Evolutionary conservation across 2,329 filamentous ascomycete species (phyloP), one percentile per base, ranked within the genome.

Genomic region (Bisporella sp.): DNA sequence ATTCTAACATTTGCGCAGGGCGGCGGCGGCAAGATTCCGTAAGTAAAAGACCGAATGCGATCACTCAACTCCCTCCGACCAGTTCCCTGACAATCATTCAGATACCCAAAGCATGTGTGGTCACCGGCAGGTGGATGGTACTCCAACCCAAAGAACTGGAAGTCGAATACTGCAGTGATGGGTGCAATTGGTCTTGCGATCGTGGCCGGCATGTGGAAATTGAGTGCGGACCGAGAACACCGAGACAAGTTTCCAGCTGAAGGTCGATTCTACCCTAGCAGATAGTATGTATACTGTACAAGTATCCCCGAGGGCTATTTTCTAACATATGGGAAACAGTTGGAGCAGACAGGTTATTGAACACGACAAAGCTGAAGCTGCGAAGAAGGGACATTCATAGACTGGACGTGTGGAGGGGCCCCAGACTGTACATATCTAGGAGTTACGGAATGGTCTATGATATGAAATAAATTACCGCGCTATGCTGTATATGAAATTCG

Each of bases 41-140:
- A 77, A 63, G 77, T 63, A 58, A 57, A 64, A 57, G 48, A 46
- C 48, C 45, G 42, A 46, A 51, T 35, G 21, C 41, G 44, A 46
- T 44, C 45, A 46, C 39, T 46, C 39, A 46, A n/a, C 45, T 51
- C 44, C 51, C 47, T 54, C 51, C 53, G 31, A 57, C 53, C 50
- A 55, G 50, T 51, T 48, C 45, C 57, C 21, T 59, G 44, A 61
- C 51, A 50, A 37, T 13, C 29, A 45, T 40, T 30, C 64, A 95
- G 89, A 67, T 96, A 96, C 73, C 91, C 90, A 70, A 96, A 96
- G 79, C 92, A 99, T 78, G 89, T 99, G 79, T 99, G 93, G 93
- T 97, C 93, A 66, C 93, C 93, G 55, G 78, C 92, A 59, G 93
- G 93, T 79, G 93, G 93, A 72, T 99, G 93, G 93, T 99, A 99